These are phyloP conservation scores for Pinus albicaulis DNA, from an alignment of 75 land plant species.

Conservation along the genomic window DNA sequence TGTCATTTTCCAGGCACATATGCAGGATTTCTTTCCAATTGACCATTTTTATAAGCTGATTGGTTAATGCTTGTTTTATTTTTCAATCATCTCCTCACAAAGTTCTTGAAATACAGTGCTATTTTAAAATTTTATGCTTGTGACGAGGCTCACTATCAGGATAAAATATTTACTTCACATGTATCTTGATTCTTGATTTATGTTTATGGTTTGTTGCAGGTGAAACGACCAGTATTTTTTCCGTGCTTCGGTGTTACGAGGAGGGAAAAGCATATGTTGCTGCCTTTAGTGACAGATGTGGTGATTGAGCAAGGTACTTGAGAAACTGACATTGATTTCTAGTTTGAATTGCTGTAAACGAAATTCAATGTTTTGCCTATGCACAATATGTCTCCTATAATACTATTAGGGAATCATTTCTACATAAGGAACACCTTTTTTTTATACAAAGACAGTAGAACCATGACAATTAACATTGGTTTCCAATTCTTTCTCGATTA, in stretches of 20 bases:
- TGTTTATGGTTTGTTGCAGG: constrained; percentile 12
- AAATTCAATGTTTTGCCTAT: neutral
- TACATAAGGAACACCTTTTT: too few relatives aligned
- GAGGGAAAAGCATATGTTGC: constrained; percentile 70
- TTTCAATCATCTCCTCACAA: neutral
- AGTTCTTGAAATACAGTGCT: neutral
- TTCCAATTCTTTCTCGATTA: too few relatives aligned
- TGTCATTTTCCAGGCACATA: too few relatives aligned
- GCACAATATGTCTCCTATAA: too few relatives aligned
- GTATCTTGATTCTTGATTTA: neutral
- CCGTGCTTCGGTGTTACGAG: constrained; percentile 76
- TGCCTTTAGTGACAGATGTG: constrained; percentile 73
- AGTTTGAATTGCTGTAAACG: constrained; percentile 5
- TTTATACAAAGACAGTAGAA: too few relatives aligned
- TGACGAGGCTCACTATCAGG: neutral
- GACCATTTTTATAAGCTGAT: too few relatives aligned
- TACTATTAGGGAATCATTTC: too few relatives aligned
- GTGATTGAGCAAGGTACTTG: constrained; percentile 76
- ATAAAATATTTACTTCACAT: neutral
- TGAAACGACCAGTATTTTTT: constrained; percentile 51
- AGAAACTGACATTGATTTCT: neutral
- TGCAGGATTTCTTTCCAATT: too few relatives aligned
- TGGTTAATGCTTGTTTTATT: too few relatives aligned
- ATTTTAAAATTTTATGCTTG: neutral
- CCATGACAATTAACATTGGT: too few relatives aligned